A percentile compares a stretch with the other conserved stretches of the same genome.
Evolutionary conservation across 352 stramenopile genomes (phyloP).

Genomic region (Globisporangium paroecandrum): DNA sequence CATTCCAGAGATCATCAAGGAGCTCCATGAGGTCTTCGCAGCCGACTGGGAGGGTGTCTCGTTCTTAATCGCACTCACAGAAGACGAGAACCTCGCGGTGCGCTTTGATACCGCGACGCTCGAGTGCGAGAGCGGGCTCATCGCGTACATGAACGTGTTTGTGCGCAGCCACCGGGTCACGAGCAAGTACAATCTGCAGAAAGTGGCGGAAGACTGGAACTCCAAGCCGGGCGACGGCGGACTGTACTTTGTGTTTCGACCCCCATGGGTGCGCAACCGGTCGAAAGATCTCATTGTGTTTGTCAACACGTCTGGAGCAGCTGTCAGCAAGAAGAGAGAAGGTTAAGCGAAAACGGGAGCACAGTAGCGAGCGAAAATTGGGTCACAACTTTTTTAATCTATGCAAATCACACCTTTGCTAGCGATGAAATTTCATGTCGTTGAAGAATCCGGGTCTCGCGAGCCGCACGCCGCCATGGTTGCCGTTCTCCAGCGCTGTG

Average conservation of each 20-base stretch:
- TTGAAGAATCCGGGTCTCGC: slow-evolving; percentile 63
- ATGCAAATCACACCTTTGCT: background rate
- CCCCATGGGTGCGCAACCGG: slow-evolving; percentile 60
- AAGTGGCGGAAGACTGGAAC: slow-evolving; percentile 81
- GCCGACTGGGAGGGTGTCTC: slow-evolving; percentile 59
- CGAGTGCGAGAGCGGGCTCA: slow-evolving; percentile 55
- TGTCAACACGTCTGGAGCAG: slow-evolving; percentile 14
- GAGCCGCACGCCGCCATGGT: slow-evolving; percentile 63
- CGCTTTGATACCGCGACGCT: slow-evolving; percentile 44
- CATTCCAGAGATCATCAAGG: slow-evolving; percentile 66
- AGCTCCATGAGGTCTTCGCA: slow-evolving; percentile 59
- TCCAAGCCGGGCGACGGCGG: slow-evolving; percentile 54
- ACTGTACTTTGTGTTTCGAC: slow-evolving; percentile 57
- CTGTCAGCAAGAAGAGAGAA: slow-evolving; percentile 3
- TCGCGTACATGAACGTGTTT: slow-evolving; percentile 85
- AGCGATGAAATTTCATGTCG: slow-evolving; percentile 70
- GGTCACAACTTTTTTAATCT: background rate
- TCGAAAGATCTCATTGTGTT: slow-evolving; percentile 55
- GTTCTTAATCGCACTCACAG: slow-evolving; percentile 49
- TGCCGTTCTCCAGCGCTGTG: slow-evolving; percentile 29
- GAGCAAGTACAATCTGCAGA: slow-evolving; percentile 72
- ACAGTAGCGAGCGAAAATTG: background rate
- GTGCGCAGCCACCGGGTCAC: slow-evolving; percentile 58
- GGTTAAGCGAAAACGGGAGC: background rate
- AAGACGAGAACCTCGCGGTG: slow-evolving; percentile 64